These are phyloP conservation scores for Cryphonectria carpinicola DNA, from an alignment of 2,329 filamentous ascomycete species.

Conservation along the genomic window DNA sequence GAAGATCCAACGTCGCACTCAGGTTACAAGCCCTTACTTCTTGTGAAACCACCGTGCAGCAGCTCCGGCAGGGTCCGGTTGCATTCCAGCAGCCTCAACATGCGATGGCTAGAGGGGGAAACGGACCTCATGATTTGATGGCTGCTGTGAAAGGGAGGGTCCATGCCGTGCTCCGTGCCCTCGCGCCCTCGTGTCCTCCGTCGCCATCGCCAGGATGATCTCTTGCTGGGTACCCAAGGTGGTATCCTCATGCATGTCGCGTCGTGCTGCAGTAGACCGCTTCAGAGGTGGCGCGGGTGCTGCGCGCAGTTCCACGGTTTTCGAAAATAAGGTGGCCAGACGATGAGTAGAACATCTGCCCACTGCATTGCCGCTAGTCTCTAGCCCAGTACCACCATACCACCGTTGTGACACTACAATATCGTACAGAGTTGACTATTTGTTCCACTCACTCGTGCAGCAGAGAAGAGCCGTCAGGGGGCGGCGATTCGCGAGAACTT, in stretches of 20 bases:
- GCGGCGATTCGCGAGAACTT: slow-evolving; percentile 1
- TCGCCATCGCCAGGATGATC: background rate
- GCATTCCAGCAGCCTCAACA: slow-evolving; percentile 3
- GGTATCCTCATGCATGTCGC: slow-evolving; percentile 10
- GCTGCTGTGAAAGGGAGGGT: background rate
- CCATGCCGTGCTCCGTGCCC: background rate
- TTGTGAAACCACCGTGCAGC: background rate
- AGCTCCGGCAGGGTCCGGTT: background rate
- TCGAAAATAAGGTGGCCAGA: slow-evolving; percentile 12
- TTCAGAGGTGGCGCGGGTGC: background rate
- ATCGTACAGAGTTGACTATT: background rate
- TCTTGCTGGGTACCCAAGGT: background rate
- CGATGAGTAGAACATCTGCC: slow-evolving; percentile 5
- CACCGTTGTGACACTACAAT: background rate
- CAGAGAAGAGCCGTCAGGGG: background rate
- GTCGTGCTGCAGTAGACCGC: slow-evolving; percentile 19
- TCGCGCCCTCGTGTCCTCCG: background rate
- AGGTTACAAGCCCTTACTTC: background rate
- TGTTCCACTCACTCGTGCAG: slow-evolving; percentile 1
- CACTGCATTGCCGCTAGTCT: slow-evolving; percentile 2
- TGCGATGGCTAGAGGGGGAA: background rate
- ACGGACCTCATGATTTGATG: background rate
- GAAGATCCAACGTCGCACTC: background rate
- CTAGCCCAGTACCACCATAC: background rate
- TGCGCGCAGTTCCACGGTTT: background rate